Percentiles rank a stretch among this genome's conserved stretches.
Evolutionary conservation across 2,329 filamentous ascomycete species (phyloP).

Genomic region (Neonectria faginata): DNA sequence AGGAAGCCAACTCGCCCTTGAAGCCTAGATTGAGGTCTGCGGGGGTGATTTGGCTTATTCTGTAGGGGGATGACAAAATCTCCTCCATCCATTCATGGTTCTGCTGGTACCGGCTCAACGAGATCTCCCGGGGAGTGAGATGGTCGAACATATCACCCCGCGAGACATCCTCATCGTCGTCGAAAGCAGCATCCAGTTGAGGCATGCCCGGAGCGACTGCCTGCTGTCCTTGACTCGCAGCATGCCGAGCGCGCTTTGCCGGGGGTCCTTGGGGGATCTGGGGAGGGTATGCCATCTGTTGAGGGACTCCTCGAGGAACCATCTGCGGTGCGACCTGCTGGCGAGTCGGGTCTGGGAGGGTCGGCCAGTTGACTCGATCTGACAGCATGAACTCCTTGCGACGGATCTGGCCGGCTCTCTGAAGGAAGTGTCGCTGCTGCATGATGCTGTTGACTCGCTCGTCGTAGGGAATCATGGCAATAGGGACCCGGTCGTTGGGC

Average conservation of each 20-base stretch:
- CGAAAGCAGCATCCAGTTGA: conserved; percentile 64
- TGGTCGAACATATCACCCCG: conserved; percentile 91
- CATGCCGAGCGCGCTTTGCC: conserved; percentile 65
- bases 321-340: conserved; percentile 64
- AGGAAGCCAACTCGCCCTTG: conserved; percentile 81
- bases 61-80: conserved; percentile 89
- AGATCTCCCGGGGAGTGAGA: conserved; percentile 89
- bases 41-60: conserved; percentile 85
- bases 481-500: conserved; percentile 77
- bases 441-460: conserved; percentile 71
- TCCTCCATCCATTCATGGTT: conserved; percentile 99
- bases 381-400: conserved; percentile 96
- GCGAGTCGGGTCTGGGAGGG: conserved; percentile 70
- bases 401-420: conserved; percentile 81
- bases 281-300: conserved; percentile 72
- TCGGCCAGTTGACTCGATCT: conserved; percentile 90
- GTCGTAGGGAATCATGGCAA: conserved; percentile 73
- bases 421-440: conserved; percentile 72
- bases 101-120: conserved; percentile 86
- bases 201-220: conserved; percentile 54
- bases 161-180: conserved; percentile 91
- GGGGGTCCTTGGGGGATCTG: conserved; percentile 64
- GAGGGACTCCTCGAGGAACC: conserved; percentile 63
- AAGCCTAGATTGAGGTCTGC: conserved; percentile 88
- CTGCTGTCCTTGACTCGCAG: conserved; percentile 55